Evolutionary conservation across 2,329 filamentous ascomycete genomes (phyloP).

Genomic region (Fusarium concolor): DNA sequence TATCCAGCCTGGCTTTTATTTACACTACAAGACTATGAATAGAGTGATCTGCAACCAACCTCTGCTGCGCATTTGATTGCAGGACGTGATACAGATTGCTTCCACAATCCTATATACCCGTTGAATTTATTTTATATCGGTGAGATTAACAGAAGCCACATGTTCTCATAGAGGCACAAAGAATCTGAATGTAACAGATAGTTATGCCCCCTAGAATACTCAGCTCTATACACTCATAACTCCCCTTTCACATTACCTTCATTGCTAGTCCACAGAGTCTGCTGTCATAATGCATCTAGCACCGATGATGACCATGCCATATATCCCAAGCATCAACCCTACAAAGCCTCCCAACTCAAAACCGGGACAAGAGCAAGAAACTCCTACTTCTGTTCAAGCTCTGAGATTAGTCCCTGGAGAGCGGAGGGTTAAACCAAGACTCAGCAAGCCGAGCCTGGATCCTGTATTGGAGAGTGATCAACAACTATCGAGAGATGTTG

Average conservation of each 20-base stretch:
- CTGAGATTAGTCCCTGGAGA: slow-evolving; percentile 28
- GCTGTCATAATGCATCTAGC: slow-evolving; percentile 22
- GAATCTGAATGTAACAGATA: slow-evolving; percentile 3
- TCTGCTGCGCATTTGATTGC: slow-evolving; percentile 1
- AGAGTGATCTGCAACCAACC: background rate
- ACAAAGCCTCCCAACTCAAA: slow-evolving; percentile 6
- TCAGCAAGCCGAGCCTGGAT: slow-evolving; percentile 42
- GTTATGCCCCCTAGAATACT: background rate
- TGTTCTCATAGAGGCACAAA: background rate
- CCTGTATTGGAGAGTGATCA: slow-evolving; percentile 49
- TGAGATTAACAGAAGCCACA: background rate
- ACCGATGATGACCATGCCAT: slow-evolving; percentile 28
- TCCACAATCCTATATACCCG: background rate
- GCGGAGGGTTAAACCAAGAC: slow-evolving; percentile 32
- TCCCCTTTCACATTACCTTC: background rate
- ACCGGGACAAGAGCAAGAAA: slow-evolving; percentile 13
- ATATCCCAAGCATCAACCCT: background rate
- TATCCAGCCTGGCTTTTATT: background rate
- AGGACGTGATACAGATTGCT: slow-evolving; percentile 17
- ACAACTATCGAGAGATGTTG: slow-evolving; percentile 31
- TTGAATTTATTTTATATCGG: background rate
- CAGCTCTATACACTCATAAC: background rate
- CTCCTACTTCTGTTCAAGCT: background rate
- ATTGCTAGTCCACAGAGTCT: background rate
- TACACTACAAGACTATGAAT: background rate